Evolutionary conservation across 805 yeast species (phyloP).

Genomic region (Barnettozyma pratensis): DNA sequence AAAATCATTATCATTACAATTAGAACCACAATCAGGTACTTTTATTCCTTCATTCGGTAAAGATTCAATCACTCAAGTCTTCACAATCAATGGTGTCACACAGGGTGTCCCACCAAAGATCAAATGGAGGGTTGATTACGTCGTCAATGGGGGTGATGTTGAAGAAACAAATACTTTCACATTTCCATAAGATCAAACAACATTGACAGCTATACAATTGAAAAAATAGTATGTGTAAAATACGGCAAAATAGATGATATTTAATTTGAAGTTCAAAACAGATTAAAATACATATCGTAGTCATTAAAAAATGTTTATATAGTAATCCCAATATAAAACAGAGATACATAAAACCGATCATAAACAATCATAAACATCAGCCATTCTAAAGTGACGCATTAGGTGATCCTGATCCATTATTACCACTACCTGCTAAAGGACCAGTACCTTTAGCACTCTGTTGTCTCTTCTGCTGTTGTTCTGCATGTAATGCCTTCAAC

Average conservation of each 20-base stretch:
- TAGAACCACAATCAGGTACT: slow-evolving; percentile 59
- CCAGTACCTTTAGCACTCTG: slow-evolving; percentile 5
- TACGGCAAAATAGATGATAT: no score
- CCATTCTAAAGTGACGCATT: no score
- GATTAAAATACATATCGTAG: no score
- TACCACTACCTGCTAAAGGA: neutral
- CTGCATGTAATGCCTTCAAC: slow-evolving; percentile 23
- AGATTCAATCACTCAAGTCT: slow-evolving; percentile 50
- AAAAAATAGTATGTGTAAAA: no score
- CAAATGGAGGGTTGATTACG: slow-evolving; percentile 69
- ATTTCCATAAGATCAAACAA: slow-evolving; percentile 22
- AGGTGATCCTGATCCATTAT: neutral
- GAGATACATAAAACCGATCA: no score
- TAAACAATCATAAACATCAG: no score
- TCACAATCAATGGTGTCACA: slow-evolving; percentile 32
- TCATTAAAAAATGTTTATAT: no score
- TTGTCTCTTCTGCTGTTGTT: slow-evolving; percentile 23
- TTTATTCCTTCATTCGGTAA: slow-evolving; percentile 41
- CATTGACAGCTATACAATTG: no score
- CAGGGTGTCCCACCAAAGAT: slow-evolving; percentile 49
- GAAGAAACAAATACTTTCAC: slow-evolving; percentile 56
- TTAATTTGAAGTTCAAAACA: no score
- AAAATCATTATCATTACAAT: slow-evolving; percentile 48
- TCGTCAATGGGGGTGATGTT: slow-evolving; percentile 38
- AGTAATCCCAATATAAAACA: no score